Percentiles rank a stretch among this genome's conserved stretches.
These are phyloP conservation scores for Protomyces inundatus DNA, from an alignment of 1,139 yeast genomes.

Conservation along the genomic window DNA sequence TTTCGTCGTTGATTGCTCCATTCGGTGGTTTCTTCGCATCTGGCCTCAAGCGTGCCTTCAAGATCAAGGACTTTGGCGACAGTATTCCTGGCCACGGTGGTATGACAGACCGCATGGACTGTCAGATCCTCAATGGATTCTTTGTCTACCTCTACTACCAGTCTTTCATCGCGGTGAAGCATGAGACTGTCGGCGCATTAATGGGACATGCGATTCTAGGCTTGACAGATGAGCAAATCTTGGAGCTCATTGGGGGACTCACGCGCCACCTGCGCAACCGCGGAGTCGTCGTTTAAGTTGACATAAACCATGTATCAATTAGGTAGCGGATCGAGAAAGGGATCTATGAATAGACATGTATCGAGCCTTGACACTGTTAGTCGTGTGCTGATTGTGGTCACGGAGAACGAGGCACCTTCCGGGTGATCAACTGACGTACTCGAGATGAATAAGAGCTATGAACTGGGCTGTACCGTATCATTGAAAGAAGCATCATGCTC, in stretches of 20 bases:
- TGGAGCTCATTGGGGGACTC: slow-evolving; percentile 58
- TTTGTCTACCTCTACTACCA: slow-evolving; percentile 88
- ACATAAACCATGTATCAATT: not conserved
- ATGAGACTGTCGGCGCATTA: slow-evolving; percentile 64
- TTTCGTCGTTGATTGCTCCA: slow-evolving; percentile 96
- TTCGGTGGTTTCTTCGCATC: slow-evolving; percentile 98
- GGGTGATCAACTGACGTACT: too few species aligned
- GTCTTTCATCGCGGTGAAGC: slow-evolving; percentile 69
- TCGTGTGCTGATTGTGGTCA: too few species aligned
- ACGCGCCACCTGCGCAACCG: slow-evolving; percentile 48
- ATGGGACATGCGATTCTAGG: slow-evolving; percentile 72
- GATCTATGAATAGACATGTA: not conserved
- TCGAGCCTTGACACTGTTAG: not conserved
- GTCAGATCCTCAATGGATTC: slow-evolving; percentile 97
- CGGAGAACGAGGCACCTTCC: too few species aligned
- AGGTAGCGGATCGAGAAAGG: too few species aligned
- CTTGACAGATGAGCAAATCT: slow-evolving; percentile 60
- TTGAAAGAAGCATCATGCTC: too few species aligned
- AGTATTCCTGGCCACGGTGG: slow-evolving; percentile 99
- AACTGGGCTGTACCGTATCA: too few species aligned
- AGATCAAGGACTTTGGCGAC: slow-evolving; percentile 87
- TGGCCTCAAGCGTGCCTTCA: slow-evolving; percentile 94
- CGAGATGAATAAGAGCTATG: too few species aligned
- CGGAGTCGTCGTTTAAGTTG: not conserved
- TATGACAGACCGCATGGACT: slow-evolving; percentile 93